Percentiles rank a stretch among this genome's conserved stretches.
phyloP scores from a whole-genome alignment of 208 protist species.

The Jaenimonas drosophilae region DNA sequence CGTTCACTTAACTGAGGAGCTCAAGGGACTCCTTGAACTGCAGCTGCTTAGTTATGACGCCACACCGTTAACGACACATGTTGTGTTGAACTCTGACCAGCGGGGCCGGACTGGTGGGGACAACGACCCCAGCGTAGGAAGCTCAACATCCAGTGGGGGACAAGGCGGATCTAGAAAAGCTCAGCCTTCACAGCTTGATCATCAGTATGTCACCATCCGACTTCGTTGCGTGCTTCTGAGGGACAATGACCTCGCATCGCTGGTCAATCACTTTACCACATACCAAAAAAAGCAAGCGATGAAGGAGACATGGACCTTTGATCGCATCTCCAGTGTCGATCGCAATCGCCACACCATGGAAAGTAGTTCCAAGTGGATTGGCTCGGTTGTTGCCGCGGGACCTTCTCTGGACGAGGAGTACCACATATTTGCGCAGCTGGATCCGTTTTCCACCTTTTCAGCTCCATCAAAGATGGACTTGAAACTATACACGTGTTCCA shows the following conservation, averaged over 20 bases:
- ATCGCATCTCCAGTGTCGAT: slow-evolving; percentile 42
- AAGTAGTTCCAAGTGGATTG: too few species aligned
- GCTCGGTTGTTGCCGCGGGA: too few species aligned
- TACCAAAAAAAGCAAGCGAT: slow-evolving; percentile 19
- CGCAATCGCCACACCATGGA: too few species aligned
- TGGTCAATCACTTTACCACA: slow-evolving; percentile 51
- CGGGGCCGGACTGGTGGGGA: slow-evolving; percentile 1
- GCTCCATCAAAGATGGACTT: slow-evolving; percentile 20
- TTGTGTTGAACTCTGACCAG: slow-evolving; percentile 38
- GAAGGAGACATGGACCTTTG: slow-evolving; percentile 29
- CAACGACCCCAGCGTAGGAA: not conserved
- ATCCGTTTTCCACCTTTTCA: slow-evolving; percentile 62
- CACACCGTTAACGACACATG: slow-evolving; percentile 22
- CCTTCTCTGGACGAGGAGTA: slow-evolving; percentile 73
- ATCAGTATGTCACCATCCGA: slow-evolving; percentile 48
- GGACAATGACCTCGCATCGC: slow-evolving; percentile 27
- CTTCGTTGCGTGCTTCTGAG: slow-evolving; percentile 54
- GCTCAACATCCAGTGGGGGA: too few species aligned
- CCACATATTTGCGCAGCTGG: slow-evolving; percentile 58
- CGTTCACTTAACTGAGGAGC: slow-evolving; percentile 43
- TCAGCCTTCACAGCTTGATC: too few species aligned
- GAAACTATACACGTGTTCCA: too few species aligned
- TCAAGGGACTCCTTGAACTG: slow-evolving; percentile 62
- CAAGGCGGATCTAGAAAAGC: too few species aligned
- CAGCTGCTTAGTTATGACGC: slow-evolving; percentile 73